These are phyloP conservation scores for Nitzschia putrida DNA, from an alignment of 108 stramenopile genomes.

Conservation along the genomic window DNA sequence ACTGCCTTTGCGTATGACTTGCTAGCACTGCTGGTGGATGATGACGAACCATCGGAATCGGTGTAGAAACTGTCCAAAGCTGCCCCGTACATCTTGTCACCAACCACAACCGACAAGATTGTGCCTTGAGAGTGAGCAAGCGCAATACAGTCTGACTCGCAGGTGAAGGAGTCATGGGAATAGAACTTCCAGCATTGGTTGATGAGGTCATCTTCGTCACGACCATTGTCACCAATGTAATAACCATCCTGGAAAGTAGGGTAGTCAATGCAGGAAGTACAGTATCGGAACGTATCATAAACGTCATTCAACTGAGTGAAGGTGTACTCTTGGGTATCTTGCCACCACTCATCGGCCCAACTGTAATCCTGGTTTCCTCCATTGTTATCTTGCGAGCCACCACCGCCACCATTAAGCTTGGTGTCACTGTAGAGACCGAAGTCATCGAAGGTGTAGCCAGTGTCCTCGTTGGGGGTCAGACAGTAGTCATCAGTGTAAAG, in stretches of 20 bases:
- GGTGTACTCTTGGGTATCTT: slow-evolving; percentile 78
- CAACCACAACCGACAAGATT: slow-evolving; percentile 54
- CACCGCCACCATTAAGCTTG: slow-evolving; percentile 38
- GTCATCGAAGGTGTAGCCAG: slow-evolving; percentile 68
- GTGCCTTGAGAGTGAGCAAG: slow-evolving; percentile 74
- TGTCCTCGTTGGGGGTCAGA: slow-evolving; percentile 42
- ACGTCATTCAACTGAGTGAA: slow-evolving; percentile 75
- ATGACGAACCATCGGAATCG: neutral
- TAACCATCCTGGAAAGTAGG: slow-evolving; percentile 90
- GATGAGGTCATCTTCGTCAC: slow-evolving; percentile 87
- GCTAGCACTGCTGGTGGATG: slow-evolving; percentile 6
- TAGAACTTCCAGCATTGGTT: slow-evolving; percentile 93
- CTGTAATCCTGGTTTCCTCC: slow-evolving; percentile 7
- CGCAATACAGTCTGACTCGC: slow-evolving; percentile 73
- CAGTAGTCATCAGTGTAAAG: slow-evolving; percentile 75
- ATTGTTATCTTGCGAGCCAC: slow-evolving; percentile 46
- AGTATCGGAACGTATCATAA: slow-evolving; percentile 70
- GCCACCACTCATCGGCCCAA: slow-evolving; percentile 60
- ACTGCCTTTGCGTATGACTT: slow-evolving; percentile 4
- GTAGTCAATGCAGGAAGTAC: slow-evolving; percentile 86
- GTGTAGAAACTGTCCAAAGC: slow-evolving; percentile 43
- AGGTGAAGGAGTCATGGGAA: slow-evolving; percentile 76
- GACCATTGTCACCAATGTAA: slow-evolving; percentile 81
- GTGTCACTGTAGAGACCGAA: slow-evolving; percentile 54
- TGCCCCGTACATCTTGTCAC: slow-evolving; percentile 60